A percentile compares a stretch with the other conserved stretches of the same genome.
These are phyloP conservation scores for Helenozyma baotianmanensis DNA, from an alignment of 805 yeast species.

Conservation along the genomic window DNA sequence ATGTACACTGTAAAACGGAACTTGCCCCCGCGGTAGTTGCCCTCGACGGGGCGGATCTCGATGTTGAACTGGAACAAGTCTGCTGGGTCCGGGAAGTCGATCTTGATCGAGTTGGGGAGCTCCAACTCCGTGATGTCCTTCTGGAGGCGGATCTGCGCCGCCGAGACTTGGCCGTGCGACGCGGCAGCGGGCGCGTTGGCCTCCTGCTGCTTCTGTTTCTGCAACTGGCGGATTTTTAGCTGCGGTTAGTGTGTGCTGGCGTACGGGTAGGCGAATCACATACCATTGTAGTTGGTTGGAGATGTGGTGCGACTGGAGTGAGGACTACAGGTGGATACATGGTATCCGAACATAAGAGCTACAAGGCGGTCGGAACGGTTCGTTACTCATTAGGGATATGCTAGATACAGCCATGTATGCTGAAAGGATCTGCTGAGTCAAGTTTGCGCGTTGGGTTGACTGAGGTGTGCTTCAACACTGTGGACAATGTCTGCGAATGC, in stretches of 20 bases:
- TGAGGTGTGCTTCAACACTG: no score
- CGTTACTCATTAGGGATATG: no score
- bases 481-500: no score
- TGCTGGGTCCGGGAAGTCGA: slow-evolving; percentile 46
- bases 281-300: no score
- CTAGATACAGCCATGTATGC: no score
- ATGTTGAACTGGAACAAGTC: slow-evolving; percentile 62
- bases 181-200: slow-evolving; percentile 1
- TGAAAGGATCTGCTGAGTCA: no score
- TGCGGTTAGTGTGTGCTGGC: slow-evolving; percentile 8
- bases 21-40: slow-evolving; percentile 64
- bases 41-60: slow-evolving; percentile 61
- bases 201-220: slow-evolving; percentile 17
- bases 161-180: slow-evolving; percentile 22
- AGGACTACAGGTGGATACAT: no score
- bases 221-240: slow-evolving; percentile 23
- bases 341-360: no score
- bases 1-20: slow-evolving; percentile 66
- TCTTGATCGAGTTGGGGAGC: slow-evolving; percentile 53
- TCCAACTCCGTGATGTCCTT: slow-evolving; percentile 70
- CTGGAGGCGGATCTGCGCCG: slow-evolving; percentile 74
- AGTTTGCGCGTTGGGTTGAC: no score
- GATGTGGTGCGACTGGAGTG: no score
- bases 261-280: not conserved
- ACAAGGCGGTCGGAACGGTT: no score